Evolutionary conservation across 805 yeast species (phyloP).

Genomic region (Hanseniaspora clermontiae): DNA sequence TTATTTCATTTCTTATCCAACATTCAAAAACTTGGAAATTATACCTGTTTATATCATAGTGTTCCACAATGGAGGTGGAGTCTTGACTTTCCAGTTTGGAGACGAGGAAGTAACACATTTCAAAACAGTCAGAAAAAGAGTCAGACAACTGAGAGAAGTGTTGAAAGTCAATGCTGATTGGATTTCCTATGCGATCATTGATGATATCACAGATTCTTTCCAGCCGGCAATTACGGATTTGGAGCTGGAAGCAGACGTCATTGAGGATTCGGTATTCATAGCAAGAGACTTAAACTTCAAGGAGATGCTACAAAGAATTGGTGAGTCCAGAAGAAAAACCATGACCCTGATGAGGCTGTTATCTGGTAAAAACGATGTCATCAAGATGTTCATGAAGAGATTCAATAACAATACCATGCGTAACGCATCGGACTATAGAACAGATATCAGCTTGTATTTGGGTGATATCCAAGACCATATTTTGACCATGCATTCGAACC

Average conservation of each 20-base stretch:
- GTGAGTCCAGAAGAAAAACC: conserved; percentile 78
- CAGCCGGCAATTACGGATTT: conserved; percentile 68
- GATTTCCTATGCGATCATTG: conserved; percentile 70
- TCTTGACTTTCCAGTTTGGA: conserved; percentile 55
- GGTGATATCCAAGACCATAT: conserved; percentile 97
- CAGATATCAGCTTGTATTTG: conserved; percentile 78
- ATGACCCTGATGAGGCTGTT: conserved; percentile 84
- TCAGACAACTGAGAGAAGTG: conserved; percentile 63
- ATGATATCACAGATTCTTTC: conserved; percentile 75
- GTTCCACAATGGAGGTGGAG: conserved; percentile 43
- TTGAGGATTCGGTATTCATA: conserved; percentile 69
- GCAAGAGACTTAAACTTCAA: conserved; percentile 65
- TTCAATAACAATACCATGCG: conserved; percentile 27
- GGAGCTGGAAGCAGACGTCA: conserved; percentile 71
- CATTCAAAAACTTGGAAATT: conserved; percentile 79
- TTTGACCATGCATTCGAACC: conserved; percentile 86
- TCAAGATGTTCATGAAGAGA: conserved; percentile 92
- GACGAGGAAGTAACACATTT: conserved; percentile 46
- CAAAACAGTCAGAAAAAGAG: conserved; percentile 71
- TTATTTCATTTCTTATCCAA: conserved; percentile 92
- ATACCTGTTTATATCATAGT: conserved; percentile 65
- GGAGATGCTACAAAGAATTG: conserved; percentile 66
- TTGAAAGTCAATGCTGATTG: conserved; percentile 70
- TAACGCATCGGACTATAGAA: conserved; percentile 32
- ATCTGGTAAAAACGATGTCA: conserved; percentile 91